phyloP scores from a whole-genome alignment of 1,284 basidiomycete genomes.

The Garcileccinum viscosum region DNA sequence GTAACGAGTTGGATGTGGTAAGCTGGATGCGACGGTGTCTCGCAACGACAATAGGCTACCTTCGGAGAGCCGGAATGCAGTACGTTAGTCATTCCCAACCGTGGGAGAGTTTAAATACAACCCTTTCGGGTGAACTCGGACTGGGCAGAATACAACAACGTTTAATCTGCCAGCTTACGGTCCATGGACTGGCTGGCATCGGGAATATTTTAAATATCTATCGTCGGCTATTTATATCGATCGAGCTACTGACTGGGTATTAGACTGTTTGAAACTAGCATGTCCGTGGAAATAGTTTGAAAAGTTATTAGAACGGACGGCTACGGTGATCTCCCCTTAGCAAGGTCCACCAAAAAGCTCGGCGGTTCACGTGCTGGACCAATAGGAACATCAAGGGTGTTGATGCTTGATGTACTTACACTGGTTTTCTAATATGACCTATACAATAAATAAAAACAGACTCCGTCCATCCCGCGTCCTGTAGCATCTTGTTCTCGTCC shows the following conservation, averaged over 20 bases:
- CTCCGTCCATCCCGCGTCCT: not conserved
- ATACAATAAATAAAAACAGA: not conserved
- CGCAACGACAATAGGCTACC: not conserved
- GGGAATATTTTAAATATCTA: not conserved
- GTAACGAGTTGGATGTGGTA: not conserved
- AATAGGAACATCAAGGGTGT: not conserved
- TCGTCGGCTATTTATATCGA: constrained; percentile 1
- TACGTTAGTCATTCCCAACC: too few relatives aligned
- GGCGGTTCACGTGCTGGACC: not conserved
- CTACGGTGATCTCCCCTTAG: not conserved
- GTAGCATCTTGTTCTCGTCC: not conserved
- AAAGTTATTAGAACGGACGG: not conserved
- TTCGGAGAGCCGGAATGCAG: not conserved
- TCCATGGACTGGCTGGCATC: not conserved
- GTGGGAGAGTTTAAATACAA: not conserved
- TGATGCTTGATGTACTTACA: not conserved
- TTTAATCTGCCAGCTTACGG: not conserved
- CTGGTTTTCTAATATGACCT: not conserved
- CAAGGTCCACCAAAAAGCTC: not conserved
- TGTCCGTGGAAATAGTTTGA: not conserved
- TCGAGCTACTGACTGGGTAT: not conserved
- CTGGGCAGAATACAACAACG: too few relatives aligned
- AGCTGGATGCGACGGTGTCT: not conserved
- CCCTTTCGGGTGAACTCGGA: constrained; percentile 19
- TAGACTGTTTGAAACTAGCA: not conserved